Evolutionary conservation across 148 eudicot species (phyloP), one percentile per base, ranked within the genome.

Genomic region (Beta vulgaris): DNA sequence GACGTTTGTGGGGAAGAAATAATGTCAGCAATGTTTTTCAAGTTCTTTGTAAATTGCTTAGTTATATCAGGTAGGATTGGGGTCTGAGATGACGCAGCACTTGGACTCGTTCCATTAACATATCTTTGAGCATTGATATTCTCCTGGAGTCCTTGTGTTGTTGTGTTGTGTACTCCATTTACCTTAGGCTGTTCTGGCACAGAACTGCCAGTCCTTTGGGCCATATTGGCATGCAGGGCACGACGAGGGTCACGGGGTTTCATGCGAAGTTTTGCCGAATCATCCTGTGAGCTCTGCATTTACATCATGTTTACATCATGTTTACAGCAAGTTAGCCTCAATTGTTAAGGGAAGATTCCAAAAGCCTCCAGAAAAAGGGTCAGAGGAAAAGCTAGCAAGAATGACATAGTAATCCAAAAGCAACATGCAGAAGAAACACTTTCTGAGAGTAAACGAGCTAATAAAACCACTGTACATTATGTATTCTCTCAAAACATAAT

Each of bases 231-330:
- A 60, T 88, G 93, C 70, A 91, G 91, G 63, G 76, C 76, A 73
- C 98, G 94, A n/a, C 98, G 94, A 78, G 99, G 98, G 75, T 96
- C 97, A 76, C 98, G 95, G 43, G 97, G 91, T 76, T 92, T 96
- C 99, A 96, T 92, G 68, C 93, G 94, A 76, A 85, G 73, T 82
- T 85, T 96, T 62, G 84, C 85, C 1, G 78, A 77, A 40, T 89
- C 94, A 71, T 91, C 93, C 87, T 89, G 95, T 75, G 84, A 57
- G 73, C 58, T 85, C 83, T 77, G 83, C 76, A 82, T 82, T 66
- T 69, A 35, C 58, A 43, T 44, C 19, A 70, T 32, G 53, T 77
- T 18, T 36, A 66, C 12, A 64, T 67, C 11, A n/a, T 43, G 44
- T 43, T 9, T 35, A 32, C 44, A 40, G n/a, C n/a, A n/a, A n/a